Evolutionary conservation across 345 rosid genomes (phyloP).

Genomic region (Theobroma cacao): DNA sequence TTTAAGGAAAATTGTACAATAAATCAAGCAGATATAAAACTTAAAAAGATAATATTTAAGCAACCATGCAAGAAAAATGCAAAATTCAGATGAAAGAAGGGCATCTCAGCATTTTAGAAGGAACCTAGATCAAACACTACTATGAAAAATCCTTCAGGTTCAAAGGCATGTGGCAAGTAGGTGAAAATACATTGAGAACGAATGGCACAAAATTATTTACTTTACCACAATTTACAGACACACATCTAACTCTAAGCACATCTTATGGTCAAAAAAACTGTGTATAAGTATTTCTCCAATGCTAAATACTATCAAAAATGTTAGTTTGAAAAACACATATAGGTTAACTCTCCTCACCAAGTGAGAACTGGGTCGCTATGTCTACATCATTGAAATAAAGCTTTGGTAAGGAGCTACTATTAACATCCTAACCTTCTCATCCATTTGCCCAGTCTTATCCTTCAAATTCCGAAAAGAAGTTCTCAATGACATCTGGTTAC

Average conservation of each 20-base stretch:
- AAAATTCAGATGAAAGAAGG: too few relatives aligned
- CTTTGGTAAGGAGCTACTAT: not conserved
- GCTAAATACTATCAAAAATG: not conserved
- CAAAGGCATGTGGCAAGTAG: not conserved
- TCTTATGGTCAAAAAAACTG: not conserved
- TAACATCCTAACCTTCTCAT: constrained; percentile 46
- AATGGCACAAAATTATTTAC: not conserved
- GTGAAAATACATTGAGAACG: not conserved
- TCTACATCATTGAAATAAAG: not conserved
- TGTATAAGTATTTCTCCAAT: not conserved
- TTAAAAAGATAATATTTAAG: too few relatives aligned
- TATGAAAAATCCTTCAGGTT: not conserved
- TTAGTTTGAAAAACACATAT: not conserved
- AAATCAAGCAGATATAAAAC: too few relatives aligned
- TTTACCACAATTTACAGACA: not conserved
- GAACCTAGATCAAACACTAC: not conserved
- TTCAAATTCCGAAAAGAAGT: constrained; percentile 54
- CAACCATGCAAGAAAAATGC: too few relatives aligned
- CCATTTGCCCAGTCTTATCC: constrained; percentile 62
- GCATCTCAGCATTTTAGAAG: not conserved
- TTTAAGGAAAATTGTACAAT: too few relatives aligned
- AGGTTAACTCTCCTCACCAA: not conserved
- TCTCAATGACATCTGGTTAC: constrained; percentile 66
- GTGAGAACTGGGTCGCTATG: not conserved
- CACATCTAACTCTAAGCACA: not conserved